Evolutionary conservation across 345 rosid species (phyloP).

Genomic region (Combretum micranthum): DNA sequence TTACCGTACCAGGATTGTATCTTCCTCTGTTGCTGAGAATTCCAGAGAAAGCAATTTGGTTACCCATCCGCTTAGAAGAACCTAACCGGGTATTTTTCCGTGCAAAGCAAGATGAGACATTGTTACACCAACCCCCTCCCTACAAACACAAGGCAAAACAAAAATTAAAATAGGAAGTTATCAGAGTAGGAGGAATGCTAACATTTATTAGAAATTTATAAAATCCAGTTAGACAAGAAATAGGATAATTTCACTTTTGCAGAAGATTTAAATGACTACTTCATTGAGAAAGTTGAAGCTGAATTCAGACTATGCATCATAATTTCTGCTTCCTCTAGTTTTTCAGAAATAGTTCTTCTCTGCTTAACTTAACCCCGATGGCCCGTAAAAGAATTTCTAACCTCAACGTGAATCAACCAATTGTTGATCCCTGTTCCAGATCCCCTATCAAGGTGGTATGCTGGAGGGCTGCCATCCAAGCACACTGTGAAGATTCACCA

Average conservation of each 20-base stretch:
- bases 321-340: too few species aligned
- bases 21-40: constrained; percentile 49
- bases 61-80: constrained; percentile 67
- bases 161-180: background rate
- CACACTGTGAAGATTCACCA: constrained; percentile 49
- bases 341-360: too few species aligned
- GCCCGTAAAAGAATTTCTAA: constrained; percentile 22
- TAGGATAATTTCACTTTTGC: too few species aligned
- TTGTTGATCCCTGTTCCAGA: constrained; percentile 73
- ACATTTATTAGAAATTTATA: too few species aligned
- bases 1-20: constrained; percentile 65
- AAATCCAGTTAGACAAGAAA: too few species aligned
- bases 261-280: too few species aligned
- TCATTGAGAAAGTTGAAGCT: too few species aligned
- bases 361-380: background rate
- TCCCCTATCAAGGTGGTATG: constrained; percentile 77
- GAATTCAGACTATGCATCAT: too few species aligned
- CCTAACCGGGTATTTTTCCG: constrained; percentile 71
- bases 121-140: constrained; percentile 99
- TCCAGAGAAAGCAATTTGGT: constrained; percentile 71
- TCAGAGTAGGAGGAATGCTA: background rate
- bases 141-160: constrained; percentile 10
- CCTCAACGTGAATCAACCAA: constrained; percentile 95
- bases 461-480: constrained; percentile 93
- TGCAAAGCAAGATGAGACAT: constrained; percentile 48